Evolutionary conservation across 202 grass and related monocot genomes (phyloP), one percentile per base, ranked within the genome.

Genomic region (Elaeis oleifera): DNA sequence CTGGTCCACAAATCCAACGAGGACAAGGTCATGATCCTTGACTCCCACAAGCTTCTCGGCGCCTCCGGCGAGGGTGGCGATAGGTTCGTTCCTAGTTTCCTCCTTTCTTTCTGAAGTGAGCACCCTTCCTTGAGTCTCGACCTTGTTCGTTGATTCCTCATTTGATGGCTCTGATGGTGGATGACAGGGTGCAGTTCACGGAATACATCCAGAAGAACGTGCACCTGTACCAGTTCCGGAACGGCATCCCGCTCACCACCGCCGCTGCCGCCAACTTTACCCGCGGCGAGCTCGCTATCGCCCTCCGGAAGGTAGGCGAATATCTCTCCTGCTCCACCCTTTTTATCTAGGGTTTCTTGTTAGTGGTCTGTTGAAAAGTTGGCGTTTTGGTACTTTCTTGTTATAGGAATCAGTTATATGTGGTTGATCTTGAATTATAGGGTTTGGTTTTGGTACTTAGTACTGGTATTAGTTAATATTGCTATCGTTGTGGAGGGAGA

Each of bases 151-250:
- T 20, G 17, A 51, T n/a, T 49, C 24, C 56, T 50, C 20, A 39
- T 31, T 22, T 6, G 25, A 64, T 64, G 7, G 8, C 36, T 50
- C 11, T 59, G 21, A 26, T 25, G 58, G 27, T 66, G 54, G 65
- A 31, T 4, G 5, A 68, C 80, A 99, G 95, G 71, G 95, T 94
- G 50, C 95, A 99, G 76, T 99, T 99, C 73, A 99, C 95, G 20
- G 95, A 99, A 78, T 99, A 78, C 85, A 99, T 99, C 61, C 95
- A 99, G 85, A 99, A 99, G 83, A 99, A 99, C 60, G 71, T 99
- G 6, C 95, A 99, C 70, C 80, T 99, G 14, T 89, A 99, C 67
- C 85, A 99, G 74, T 94, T 94, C 78, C 88, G 95, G 63, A 99
- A 99, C 56, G 90, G 81, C 64, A 90, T 94, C 39, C 80, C 85